A percentile compares a stretch with the other conserved stretches of the same genome.
Evolutionary conservation across 139 green algal genomes (phyloP).

Genomic region (Asterochloris sp.): DNA sequence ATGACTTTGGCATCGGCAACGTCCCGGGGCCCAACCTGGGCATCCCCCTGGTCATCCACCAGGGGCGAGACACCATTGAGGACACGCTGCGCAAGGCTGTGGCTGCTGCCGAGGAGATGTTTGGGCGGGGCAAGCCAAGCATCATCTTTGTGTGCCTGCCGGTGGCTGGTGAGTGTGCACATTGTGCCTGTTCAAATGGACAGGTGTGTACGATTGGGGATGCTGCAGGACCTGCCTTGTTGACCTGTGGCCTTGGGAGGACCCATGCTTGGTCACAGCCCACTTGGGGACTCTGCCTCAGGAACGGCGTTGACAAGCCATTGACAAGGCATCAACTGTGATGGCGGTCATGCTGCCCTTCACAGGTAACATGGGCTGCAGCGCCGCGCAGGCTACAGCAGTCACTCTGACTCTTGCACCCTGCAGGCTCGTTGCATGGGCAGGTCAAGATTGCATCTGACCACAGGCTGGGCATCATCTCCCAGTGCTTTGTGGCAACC

Average conservation of each 20-base stretch:
- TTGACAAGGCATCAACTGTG: too few relatives aligned
- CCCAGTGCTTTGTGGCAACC: constrained; percentile 58
- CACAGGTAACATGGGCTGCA: too few relatives aligned
- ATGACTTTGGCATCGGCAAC: constrained; percentile 10
- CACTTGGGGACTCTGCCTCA: too few relatives aligned
- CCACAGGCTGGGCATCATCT: constrained; percentile 45
- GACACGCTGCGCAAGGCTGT: constrained; percentile 19
- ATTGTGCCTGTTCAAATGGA: too few relatives aligned
- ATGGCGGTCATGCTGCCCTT: too few relatives aligned
- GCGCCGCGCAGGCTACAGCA: too few relatives aligned
- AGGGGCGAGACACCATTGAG: background rate
- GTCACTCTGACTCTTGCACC: too few relatives aligned
- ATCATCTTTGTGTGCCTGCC: constrained; percentile 47
- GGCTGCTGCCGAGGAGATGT: constrained; percentile 10
- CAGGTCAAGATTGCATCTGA: constrained; percentile 60
- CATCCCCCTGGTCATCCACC: constrained; percentile 5
- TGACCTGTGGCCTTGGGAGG: too few relatives aligned
- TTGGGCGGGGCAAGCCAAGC: constrained; percentile 3
- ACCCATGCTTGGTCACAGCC: too few relatives aligned
- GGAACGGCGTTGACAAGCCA: too few relatives aligned
- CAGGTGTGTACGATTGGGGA: too few relatives aligned
- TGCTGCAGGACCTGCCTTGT: too few relatives aligned
- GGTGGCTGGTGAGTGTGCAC: constrained; percentile 26
- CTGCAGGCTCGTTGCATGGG: background rate
- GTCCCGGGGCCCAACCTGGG: background rate